phyloP scores from a whole-genome alignment of 2,329 filamentous ascomycete species.

The Escovopsis sp. region DNA sequence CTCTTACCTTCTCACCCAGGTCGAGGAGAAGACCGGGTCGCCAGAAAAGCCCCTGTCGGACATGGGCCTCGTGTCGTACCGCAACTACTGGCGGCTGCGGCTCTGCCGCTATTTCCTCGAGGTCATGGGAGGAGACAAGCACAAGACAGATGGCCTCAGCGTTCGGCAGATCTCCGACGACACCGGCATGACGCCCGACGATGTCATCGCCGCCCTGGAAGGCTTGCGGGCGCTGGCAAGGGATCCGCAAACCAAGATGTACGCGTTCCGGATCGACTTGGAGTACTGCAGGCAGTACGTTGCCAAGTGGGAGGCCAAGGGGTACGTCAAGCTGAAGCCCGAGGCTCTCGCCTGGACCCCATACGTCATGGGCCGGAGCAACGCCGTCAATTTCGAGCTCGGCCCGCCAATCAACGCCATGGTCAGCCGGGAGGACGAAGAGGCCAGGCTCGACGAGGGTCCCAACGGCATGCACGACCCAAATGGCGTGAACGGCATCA shows the following conservation, averaged over 20 bases:
- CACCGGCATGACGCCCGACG: conserved; percentile 90
- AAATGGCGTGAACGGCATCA: conserved; percentile 8
- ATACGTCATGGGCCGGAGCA: conserved; percentile 86
- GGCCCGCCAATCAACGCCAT: conserved; percentile 72
- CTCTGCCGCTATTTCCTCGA: conserved; percentile 71
- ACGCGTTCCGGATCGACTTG: conserved; percentile 78
- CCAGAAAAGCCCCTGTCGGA: conserved; percentile 96
- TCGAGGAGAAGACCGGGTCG: conserved; percentile 86
- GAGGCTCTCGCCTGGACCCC: conserved; percentile 84
- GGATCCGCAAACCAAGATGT: conserved; percentile 75
- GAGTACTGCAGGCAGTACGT: conserved; percentile 80
- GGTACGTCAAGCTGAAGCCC: conserved; percentile 71
- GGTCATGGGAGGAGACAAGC: conserved; percentile 14
- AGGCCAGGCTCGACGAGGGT: conserved; percentile 25
- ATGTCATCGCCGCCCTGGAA: conserved; percentile 88
- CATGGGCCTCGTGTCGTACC: conserved; percentile 93
- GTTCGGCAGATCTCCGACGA: conserved; percentile 63
- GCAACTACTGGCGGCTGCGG: conserved; percentile 90
- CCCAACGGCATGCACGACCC: conserved; percentile 8
- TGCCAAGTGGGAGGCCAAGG: conserved; percentile 75
- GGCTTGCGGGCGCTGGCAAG: conserved; percentile 77
- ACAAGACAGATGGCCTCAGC: conserved; percentile 36
- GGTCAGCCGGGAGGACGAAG: conserved; percentile 68
- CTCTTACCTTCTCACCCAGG: conserved; percentile 86
- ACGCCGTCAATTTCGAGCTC: conserved; percentile 68